Conservation (phyloP, 768 basidiomycete genomes). For the Scleroderma citrinum region DNA sequence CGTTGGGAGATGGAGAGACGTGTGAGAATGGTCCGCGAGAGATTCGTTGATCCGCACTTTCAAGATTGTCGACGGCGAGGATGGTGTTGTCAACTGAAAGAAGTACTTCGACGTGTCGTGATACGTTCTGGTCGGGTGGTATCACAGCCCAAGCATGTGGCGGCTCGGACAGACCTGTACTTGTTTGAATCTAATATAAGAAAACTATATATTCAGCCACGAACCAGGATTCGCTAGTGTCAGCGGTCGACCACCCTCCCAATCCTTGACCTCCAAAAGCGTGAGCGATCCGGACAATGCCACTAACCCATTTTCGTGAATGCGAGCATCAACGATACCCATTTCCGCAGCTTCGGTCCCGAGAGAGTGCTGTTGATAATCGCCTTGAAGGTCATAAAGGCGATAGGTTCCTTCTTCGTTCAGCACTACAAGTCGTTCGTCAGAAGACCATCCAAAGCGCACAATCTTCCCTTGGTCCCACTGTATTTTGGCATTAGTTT, state of each 20-base stretch:
- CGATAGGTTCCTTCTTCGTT: conserved; percentile 93
- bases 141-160: conserved; percentile 86
- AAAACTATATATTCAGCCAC: conserved; percentile 21
- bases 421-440: conserved; percentile 76
- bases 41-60: conserved; percentile 81
- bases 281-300: conserved; percentile 72
- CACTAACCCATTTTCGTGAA: conserved; percentile 84
- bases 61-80: conserved; percentile 81
- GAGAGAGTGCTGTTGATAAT: conserved; percentile 81
- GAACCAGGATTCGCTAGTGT: conserved; percentile 69
- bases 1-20: conserved; percentile 88
- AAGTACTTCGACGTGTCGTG: conserved; percentile 85
- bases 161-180: conserved; percentile 63
- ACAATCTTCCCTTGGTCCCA: conserved; percentile 89
- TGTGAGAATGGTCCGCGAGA: conserved; percentile 85
- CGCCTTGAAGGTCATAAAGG: conserved; percentile 80
- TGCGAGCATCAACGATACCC: conserved; percentile 79
- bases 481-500: conserved; percentile 36
- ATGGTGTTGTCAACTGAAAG: conserved; percentile 79
- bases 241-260: conserved; percentile 74
- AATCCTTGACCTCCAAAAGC: conserved; percentile 83
- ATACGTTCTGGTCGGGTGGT: conserved; percentile 84
- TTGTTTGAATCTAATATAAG: conserved; percentile 4
- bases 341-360: conserved; percentile 77
- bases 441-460: conserved; percentile 77